Base-by-base conservation (phyloP, 2,329 filamentous ascomycete genomes). In the Botrytis cinerea region DNA sequence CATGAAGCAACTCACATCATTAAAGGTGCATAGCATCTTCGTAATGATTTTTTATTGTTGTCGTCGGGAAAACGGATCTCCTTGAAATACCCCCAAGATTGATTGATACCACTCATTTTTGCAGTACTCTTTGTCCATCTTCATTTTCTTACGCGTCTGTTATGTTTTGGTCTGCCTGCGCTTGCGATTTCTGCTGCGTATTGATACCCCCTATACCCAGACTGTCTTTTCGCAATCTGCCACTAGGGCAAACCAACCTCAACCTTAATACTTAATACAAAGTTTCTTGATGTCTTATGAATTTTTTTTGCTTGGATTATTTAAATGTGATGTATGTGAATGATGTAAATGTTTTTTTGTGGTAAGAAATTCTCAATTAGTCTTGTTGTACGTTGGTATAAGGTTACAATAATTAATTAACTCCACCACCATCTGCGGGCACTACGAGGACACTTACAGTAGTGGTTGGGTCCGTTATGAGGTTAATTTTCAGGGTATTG, bases 191-290 rank as follows among this genome's bases (percentile, higher is more conserved):
- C 73, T 76, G 77, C 78, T 79, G 79, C 78, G 80, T 80, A 79
- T 81, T 82, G 81, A 82, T 82, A 82, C 81, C 81, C 78, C 78
- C 79, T 81, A 81, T 82, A 82, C 81, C 80, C 80, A 81, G 81
- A 80, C 80, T 80, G 78, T 81, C 78, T 79, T 79, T 80, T 79
- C 75, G 78, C 80, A 80, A 80, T 81, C 80, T 81, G 80, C 80
- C 80, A 80, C 75, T 81, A 81, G 80, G 80, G 80, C 80, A 81
- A 78, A 75, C 75, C 66, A 69, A 75, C 73, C 71, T 75, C 75
- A 70, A 74, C 74, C 63, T 76, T 81, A 81, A 81, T 81, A 81
- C 74, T 74, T 81, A 81, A 81, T 81, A 80, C 54, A 80, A 80
- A 80, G 70, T 76, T 75, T 77, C 76, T 74, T 80, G 57, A 73